Conservation (phyloP, 2,329 filamentous ascomycete genomes). For the Phialocephala subalpina region DNA sequence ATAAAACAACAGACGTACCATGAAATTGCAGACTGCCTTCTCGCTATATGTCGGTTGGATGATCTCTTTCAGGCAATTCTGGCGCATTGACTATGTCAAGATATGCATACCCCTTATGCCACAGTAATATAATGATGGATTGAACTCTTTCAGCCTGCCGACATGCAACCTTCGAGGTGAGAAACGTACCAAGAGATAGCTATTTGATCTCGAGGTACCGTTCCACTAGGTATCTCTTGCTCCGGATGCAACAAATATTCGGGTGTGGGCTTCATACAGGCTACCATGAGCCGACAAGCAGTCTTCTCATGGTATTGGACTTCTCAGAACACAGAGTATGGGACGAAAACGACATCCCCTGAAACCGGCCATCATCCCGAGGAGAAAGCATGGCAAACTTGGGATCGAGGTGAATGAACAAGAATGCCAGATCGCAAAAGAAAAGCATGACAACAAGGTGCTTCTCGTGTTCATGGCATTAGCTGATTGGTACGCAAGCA, state of each 20-base stretch:
- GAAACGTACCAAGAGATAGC: not conserved
- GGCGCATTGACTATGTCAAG: not conserved
- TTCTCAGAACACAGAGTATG: not conserved
- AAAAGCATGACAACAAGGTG: too few species aligned
- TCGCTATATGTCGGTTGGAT: too few species aligned
- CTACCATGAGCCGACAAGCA: too few species aligned
- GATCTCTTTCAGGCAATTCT: not conserved
- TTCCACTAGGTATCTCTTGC: too few species aligned
- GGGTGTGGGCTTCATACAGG: too few species aligned
- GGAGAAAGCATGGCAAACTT: too few species aligned
- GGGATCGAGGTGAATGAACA: too few species aligned
- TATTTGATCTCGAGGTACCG: too few species aligned
- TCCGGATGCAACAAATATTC: too few species aligned
- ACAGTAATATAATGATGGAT: not conserved
- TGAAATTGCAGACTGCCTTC: too few species aligned
- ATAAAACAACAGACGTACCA: too few species aligned
- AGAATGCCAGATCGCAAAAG: too few species aligned
- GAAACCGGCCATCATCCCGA: not conserved
- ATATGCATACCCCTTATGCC: not conserved
- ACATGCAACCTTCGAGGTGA: not conserved
- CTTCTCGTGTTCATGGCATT: not conserved
- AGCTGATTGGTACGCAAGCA: not conserved
- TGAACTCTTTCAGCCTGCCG: not conserved
- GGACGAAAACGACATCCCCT: not conserved
- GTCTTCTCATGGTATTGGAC: slow-evolving; percentile 1